These are phyloP conservation scores for Hydnomerulius pinastri DNA, from an alignment of 768 basidiomycete species.

Conservation along the genomic window DNA sequence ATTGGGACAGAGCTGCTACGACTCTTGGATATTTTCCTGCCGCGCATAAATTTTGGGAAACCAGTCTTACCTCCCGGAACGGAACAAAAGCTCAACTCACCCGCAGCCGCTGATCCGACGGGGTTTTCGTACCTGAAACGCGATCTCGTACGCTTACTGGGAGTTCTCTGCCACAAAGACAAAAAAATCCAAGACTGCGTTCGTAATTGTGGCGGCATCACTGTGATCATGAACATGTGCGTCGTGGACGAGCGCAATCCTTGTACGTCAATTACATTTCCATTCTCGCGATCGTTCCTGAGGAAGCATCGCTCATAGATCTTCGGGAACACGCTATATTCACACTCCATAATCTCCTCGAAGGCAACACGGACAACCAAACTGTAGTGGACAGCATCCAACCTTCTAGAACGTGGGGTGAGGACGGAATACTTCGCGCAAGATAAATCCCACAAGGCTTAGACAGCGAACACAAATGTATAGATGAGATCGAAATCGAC, in stretches of 20 bases:
- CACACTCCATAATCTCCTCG: conserved; percentile 75
- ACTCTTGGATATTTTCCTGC: conserved; percentile 78
- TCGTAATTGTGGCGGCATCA: conserved; percentile 70
- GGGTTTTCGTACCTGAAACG: conserved; percentile 86
- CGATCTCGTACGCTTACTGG: conserved; percentile 87
- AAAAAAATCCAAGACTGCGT: conserved; percentile 73
- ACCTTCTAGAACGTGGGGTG: conserved; percentile 59
- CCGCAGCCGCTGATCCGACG: conserved; percentile 40
- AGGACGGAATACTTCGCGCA: conserved; percentile 50
- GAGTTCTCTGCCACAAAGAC: conserved; percentile 67
- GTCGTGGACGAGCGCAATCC: conserved; percentile 91
- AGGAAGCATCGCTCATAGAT: conserved; percentile 40
- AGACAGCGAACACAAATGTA: conserved; percentile 18
- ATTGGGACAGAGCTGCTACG: conserved; percentile 61
- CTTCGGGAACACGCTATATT: conserved; percentile 92
- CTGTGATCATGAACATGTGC: conserved; percentile 84
- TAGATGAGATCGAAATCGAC: not conserved
- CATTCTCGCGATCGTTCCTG: not conserved
- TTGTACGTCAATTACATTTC: conserved; percentile 56
- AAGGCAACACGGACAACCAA: conserved; percentile 80
- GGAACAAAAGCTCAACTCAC: conserved; percentile 10
- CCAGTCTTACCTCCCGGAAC: conserved; percentile 36
- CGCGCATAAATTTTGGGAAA: conserved; percentile 81
- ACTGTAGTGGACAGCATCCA: conserved; percentile 72
- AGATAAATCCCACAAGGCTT: conserved; percentile 23